These are phyloP conservation scores for Sextonia rubra DNA, from an alignment of 164 flowering plant species.

Conservation along the genomic window DNA sequence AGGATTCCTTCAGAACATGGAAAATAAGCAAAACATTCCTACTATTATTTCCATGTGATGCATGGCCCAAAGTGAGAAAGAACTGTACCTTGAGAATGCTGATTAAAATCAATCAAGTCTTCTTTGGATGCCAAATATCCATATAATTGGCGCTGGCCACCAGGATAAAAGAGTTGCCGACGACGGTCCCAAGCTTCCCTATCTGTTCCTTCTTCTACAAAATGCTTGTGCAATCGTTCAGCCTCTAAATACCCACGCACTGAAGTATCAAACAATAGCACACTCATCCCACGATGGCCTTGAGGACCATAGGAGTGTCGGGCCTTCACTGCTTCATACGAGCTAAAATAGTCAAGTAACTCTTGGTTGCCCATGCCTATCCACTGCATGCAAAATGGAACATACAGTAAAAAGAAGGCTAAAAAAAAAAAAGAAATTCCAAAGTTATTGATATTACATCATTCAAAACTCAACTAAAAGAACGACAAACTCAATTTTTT, in stretches of 20 bases:
- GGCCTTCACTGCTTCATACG: conserved; percentile 60
- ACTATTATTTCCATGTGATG: background rate
- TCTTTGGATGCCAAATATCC: conserved; percentile 70
- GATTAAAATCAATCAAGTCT: conserved; percentile 69
- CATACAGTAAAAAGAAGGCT: background rate
- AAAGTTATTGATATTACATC: background rate
- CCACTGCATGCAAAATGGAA: conserved; percentile 52
- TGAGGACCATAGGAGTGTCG: conserved; percentile 91
- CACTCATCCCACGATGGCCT: conserved; percentile 93
- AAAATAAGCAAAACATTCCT: no score
- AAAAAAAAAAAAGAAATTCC: background rate
- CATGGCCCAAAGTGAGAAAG: background rate
- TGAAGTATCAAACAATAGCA: conserved; percentile 73
- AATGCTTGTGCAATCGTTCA: conserved; percentile 79
- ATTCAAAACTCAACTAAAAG: no score
- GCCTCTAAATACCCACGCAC: conserved; percentile 80
- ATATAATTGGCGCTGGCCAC: conserved; percentile 83
- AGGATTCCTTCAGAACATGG: no score
- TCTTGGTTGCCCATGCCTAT: conserved; percentile 94
- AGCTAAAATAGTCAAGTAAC: conserved; percentile 67
- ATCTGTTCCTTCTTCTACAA: conserved; percentile 49
- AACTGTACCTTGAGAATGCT: conserved; percentile 64
- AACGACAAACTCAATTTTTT: no score
- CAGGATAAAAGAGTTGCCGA: conserved; percentile 40
- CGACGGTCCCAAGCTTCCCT: conserved; percentile 69